These are phyloP conservation scores for Trichosporon faecale DNA, from an alignment of 1,284 basidiomycete genomes.

Conservation along the genomic window DNA sequence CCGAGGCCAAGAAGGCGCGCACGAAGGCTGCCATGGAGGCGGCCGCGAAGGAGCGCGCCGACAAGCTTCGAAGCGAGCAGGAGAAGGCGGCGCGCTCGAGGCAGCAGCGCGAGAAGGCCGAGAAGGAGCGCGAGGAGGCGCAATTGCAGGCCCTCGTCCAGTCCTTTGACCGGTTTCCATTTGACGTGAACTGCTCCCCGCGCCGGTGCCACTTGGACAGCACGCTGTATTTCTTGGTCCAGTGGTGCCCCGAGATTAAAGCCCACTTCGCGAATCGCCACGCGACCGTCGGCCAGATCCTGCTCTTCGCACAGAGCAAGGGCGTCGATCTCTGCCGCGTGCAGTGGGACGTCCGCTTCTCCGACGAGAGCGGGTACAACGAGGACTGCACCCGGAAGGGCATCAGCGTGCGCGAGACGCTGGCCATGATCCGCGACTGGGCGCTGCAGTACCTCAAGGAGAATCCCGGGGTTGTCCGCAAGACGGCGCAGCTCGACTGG, in stretches of 20 bases:
- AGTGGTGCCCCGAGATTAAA: neutral
- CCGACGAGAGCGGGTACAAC: too few relatives aligned
- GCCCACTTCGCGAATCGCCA: neutral
- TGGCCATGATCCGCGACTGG: neutral
- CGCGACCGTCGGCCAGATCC: neutral
- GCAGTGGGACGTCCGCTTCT: constrained; percentile 8
- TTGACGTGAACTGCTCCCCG: neutral
- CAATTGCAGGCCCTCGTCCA: neutral
- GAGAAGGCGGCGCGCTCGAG: neutral
- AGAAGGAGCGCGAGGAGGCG: neutral
- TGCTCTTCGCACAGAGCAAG: neutral
- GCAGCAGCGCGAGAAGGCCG: neutral
- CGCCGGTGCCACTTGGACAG: neutral
- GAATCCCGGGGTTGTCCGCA: neutral
- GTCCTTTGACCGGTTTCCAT: neutral
- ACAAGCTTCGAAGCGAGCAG: neutral
- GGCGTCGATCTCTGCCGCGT: neutral
- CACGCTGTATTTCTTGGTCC: neutral
- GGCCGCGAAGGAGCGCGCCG: neutral
- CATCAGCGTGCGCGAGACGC: neutral
- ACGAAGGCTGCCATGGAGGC: constrained; percentile 3
- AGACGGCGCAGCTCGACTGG: neutral
- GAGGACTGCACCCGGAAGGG: too few relatives aligned
- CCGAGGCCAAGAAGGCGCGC: neutral
- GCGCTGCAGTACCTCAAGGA: neutral